A percentile compares a stretch with the other conserved stretches of the same genome.
Evolutionary conservation across 2,329 filamentous ascomycete species (phyloP).

Genomic region (Xylariaceae sp.): DNA sequence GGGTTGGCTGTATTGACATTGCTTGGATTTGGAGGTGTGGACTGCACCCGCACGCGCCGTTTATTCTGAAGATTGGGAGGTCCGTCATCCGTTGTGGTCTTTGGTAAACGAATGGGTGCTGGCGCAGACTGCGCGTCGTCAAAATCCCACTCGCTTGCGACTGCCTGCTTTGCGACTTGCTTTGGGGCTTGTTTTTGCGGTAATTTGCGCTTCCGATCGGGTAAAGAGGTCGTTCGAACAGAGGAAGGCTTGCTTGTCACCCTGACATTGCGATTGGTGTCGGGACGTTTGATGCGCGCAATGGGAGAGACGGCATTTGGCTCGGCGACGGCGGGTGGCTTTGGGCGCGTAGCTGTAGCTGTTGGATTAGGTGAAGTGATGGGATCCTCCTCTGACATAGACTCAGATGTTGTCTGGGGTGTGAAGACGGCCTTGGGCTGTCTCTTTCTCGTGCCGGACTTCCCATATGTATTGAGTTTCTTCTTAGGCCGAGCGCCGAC

Average conservation of each 20-base stretch:
- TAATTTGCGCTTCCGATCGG: conserved; percentile 29
- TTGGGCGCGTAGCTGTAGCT: conserved; percentile 11
- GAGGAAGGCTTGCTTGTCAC: conserved; percentile 1
- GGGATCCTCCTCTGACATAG: conserved; percentile 28
- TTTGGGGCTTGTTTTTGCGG: conserved; percentile 26
- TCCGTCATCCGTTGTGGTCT: conserved; percentile 13
- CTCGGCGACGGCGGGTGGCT: conserved; percentile 10
- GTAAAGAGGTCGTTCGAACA: conserved; percentile 10
- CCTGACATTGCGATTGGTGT: conserved; percentile 10
- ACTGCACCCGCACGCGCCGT: conserved; percentile 12
- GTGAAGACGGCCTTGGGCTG: conserved; percentile 24
- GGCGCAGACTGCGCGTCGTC: conserved; percentile 12
- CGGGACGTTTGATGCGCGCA: conserved; percentile 9
- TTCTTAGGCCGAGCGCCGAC: conserved; percentile 25
- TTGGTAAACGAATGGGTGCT: conserved; percentile 21
- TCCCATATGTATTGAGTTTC: conserved; percentile 28
- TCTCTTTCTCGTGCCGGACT: conserved; percentile 20
- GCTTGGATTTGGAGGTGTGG: conserved; percentile 19
- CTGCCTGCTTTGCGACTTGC: conserved; percentile 16
- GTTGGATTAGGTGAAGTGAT: conserved; percentile 19
- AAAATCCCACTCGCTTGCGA: conserved; percentile 11
- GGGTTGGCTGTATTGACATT: conserved; percentile 19
- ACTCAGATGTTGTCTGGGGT: conserved; percentile 22
- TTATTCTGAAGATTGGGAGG: conserved; percentile 6
- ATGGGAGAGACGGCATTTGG: conserved; percentile 17